Evolutionary conservation across 2,329 filamentous ascomycete genomes (phyloP).

Genomic region (Colletotrichum sp.): DNA sequence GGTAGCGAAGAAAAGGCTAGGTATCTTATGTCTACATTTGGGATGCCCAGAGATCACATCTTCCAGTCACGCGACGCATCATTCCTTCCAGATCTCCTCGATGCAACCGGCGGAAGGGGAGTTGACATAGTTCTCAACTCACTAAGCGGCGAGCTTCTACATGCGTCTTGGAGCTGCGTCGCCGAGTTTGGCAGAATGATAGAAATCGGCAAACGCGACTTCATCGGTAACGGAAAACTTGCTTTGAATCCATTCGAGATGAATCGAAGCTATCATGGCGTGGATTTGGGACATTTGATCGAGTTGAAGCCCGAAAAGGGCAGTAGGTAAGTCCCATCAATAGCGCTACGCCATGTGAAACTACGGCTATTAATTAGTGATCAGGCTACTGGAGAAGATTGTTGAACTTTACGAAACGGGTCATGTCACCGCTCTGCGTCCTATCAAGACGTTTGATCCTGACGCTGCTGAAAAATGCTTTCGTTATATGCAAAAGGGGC

Average conservation of each 20-base stretch:
- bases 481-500: conserved; percentile 41
- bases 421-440: conserved; percentile 18
- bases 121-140: conserved; percentile 40
- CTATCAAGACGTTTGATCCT: conserved; percentile 24
- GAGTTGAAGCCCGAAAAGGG: background rate
- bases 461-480: conserved; percentile 40
- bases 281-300: conserved; percentile 16
- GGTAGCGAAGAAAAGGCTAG: conserved; percentile 33
- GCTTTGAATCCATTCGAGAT: conserved; percentile 37
- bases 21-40: conserved; percentile 29
- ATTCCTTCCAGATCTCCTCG: conserved; percentile 30
- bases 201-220: conserved; percentile 46
- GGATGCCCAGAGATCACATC: conserved; percentile 32
- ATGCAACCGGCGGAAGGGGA: conserved; percentile 26
- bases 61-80: conserved; percentile 31
- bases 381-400: background rate
- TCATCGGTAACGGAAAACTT: conserved; percentile 41
- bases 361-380: background rate
- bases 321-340: background rate
- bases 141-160: conserved; percentile 39
- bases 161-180: conserved; percentile 43
- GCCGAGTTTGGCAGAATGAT: conserved; percentile 44
- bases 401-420: conserved; percentile 2
- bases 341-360: background rate
- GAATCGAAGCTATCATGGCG: conserved; percentile 30